Evolutionary conservation across 1,139 yeast genomes (phyloP).

Genomic region (Trichomonascaceae sp.): DNA sequence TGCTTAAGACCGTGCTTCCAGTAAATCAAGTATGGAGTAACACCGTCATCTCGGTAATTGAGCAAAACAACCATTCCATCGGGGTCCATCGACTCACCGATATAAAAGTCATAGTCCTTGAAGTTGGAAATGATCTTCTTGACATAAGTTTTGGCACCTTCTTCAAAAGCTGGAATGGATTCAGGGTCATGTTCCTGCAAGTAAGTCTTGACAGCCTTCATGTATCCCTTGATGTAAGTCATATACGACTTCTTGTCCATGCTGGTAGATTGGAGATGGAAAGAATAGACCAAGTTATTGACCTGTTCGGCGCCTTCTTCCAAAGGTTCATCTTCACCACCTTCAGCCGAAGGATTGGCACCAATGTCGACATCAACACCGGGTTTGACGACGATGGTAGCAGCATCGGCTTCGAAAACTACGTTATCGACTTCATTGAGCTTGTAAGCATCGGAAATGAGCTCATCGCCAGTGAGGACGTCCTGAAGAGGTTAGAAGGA

Average conservation of each 20-base stretch:
- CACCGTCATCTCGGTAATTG: slow-evolving; percentile 99
- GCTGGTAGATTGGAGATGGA: slow-evolving; percentile 92
- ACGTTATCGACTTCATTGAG: slow-evolving; percentile 77
- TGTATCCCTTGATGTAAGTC: slow-evolving; percentile 96
- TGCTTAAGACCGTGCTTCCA: slow-evolving; percentile 97
- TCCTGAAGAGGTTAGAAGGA: slow-evolving; percentile 40
- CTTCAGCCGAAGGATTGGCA: slow-evolving; percentile 99
- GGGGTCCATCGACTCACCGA: slow-evolving; percentile 99
- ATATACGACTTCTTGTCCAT: slow-evolving; percentile 98
- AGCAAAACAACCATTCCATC: slow-evolving; percentile 96
- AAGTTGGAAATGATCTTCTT: slow-evolving; percentile 92
- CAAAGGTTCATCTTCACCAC: slow-evolving; percentile 64
- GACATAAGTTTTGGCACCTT: slow-evolving; percentile 93
- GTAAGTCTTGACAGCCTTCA: slow-evolving; percentile 88
- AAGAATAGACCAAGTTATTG: slow-evolving; percentile 97
- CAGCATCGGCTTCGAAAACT: slow-evolving; percentile 95
- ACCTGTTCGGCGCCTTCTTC: slow-evolving; percentile 86
- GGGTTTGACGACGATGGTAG: slow-evolving; percentile 74
- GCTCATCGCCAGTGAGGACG: slow-evolving; percentile 87
- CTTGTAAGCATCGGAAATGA: slow-evolving; percentile 94
- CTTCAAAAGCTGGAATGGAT: slow-evolving; percentile 77
- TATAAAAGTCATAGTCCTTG: slow-evolving; percentile 99
- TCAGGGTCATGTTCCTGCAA: slow-evolving; percentile 89
- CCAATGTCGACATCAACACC: slow-evolving; percentile 96
- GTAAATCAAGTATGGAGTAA: slow-evolving; percentile 93